A percentile compares a stretch with the other conserved stretches of the same genome.
phyloP scores from a whole-genome alignment of 2,329 filamentous ascomycete genomes.

The Alternaria hordeiaustralica region DNA sequence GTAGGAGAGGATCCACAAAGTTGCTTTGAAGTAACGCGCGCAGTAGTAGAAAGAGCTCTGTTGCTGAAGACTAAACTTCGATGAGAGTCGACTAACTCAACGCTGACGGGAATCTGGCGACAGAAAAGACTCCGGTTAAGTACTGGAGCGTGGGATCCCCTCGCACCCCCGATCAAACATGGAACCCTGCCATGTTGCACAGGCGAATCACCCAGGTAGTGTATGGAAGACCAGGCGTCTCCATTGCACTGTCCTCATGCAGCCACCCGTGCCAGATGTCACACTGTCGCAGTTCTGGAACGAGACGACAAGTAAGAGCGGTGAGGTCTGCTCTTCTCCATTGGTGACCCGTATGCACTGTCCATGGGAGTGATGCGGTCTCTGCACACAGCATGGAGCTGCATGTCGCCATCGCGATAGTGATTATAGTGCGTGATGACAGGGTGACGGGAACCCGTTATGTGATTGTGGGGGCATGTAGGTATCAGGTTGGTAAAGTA shows the following conservation, averaged over 20 bases:
- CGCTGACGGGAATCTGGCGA: background rate
- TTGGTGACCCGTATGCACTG: too few species aligned
- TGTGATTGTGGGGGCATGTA: background rate
- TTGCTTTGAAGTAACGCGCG: too few species aligned
- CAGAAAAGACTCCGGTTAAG: rapidly evolving
- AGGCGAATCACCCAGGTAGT: background rate
- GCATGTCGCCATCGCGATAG: background rate
- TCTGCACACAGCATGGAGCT: too few species aligned
- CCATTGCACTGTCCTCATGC: background rate
- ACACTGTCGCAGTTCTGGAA: too few species aligned
- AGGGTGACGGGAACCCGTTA: background rate
- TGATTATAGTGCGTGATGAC: background rate
- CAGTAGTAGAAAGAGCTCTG: too few species aligned
- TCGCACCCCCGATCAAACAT: background rate
- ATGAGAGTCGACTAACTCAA: background rate
- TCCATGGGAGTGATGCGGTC: too few species aligned
- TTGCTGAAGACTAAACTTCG: background rate
- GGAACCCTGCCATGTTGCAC: background rate
- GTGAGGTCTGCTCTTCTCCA: too few species aligned
- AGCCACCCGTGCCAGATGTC: too few species aligned
- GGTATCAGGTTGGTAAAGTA: background rate
- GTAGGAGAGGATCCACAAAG: too few species aligned
- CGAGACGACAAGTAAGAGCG: too few species aligned
- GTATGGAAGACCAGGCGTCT: background rate
- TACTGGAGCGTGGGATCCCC: background rate